These are phyloP conservation scores for Dittrichia graveolens DNA, from an alignment of 129 eudicot species.

Conservation along the genomic window DNA sequence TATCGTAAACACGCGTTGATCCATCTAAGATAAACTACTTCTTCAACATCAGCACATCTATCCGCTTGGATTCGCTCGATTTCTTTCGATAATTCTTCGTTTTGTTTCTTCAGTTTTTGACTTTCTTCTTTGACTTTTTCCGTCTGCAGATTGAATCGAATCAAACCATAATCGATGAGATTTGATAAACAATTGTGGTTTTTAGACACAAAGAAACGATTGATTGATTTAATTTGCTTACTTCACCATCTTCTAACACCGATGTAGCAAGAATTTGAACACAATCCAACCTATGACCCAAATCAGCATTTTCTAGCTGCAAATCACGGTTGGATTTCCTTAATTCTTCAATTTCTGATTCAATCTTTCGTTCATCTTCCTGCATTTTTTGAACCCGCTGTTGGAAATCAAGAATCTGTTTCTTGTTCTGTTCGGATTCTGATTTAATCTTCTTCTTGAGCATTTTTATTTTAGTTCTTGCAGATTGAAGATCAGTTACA, in stretches of 20 bases:
- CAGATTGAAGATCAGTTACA: conserved; percentile 69
- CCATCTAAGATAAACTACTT: conserved; percentile 85
- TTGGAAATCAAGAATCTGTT: conserved; percentile 52
- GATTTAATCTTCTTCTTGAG: conserved; percentile 60
- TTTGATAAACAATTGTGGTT: background rate
- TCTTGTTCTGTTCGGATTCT: conserved; percentile 61
- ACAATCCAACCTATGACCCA: conserved; percentile 67
- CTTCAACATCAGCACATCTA: conserved; percentile 66
- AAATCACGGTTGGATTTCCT: conserved; percentile 49
- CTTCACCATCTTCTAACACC: conserved; percentile 72
- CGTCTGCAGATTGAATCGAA: conserved; percentile 31
- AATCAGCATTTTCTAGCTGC: conserved; percentile 54
- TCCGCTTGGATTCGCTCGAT: conserved; percentile 63
- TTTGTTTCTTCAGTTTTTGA: conserved; percentile 47
- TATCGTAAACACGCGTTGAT: conserved; percentile 81
- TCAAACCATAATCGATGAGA: background rate
- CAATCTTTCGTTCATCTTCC: conserved; percentile 48
- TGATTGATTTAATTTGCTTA: conserved; percentile 14
- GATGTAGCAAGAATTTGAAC: conserved; percentile 59
- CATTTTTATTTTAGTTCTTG: conserved; percentile 64
- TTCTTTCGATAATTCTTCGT: conserved; percentile 61
- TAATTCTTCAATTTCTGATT: conserved; percentile 39
- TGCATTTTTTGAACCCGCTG: conserved; percentile 57
- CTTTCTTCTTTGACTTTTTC: conserved; percentile 58
- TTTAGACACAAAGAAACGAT: background rate